These are phyloP conservation scores for Suillus spraguei DNA, from an alignment of 768 basidiomycete genomes.

Conservation along the genomic window DNA sequence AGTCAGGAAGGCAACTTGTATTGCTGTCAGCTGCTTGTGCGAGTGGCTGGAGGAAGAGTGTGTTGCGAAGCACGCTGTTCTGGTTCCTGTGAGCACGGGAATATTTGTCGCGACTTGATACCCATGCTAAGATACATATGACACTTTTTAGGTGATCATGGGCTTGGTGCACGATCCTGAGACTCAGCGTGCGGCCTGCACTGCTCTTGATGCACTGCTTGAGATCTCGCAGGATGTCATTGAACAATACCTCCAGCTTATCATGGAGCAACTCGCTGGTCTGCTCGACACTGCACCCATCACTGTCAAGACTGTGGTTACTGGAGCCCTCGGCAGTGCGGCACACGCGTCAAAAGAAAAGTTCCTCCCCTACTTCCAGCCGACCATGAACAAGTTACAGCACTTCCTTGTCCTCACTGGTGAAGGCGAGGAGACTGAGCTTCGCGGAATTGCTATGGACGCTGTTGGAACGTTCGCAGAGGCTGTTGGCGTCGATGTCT, in stretches of 20 bases:
- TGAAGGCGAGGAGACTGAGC: constrained; percentile 90
- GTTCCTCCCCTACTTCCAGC: constrained; percentile 93
- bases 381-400: constrained; percentile 85
- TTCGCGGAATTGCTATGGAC: constrained; percentile 97
- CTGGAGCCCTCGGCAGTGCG: constrained; percentile 96
- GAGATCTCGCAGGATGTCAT: constrained; percentile 93
- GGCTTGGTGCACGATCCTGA: constrained; percentile 81
- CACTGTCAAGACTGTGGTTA: constrained; percentile 89
- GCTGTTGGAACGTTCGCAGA: constrained; percentile 99
- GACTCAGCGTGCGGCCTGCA: constrained; percentile 94
- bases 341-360: constrained; percentile 92
- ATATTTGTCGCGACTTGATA: not conserved
- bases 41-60: constrained; percentile 98
- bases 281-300: constrained; percentile 88
- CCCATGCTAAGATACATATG: not conserved
- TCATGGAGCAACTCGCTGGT: constrained; percentile 91
- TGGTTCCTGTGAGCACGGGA: constrained; percentile 71
- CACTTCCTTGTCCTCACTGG: constrained; percentile 85
- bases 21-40: constrained; percentile 93
- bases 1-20: constrained; percentile 95
- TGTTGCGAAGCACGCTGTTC: constrained; percentile 73
- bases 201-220: constrained; percentile 93
- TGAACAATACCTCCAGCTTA: constrained; percentile 86
- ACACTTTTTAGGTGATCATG: constrained; percentile 72
- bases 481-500: constrained; percentile 91